These are phyloP conservation scores for Tricholoma hemisulphureum DNA, from an alignment of 768 basidiomycete genomes.

Conservation along the genomic window DNA sequence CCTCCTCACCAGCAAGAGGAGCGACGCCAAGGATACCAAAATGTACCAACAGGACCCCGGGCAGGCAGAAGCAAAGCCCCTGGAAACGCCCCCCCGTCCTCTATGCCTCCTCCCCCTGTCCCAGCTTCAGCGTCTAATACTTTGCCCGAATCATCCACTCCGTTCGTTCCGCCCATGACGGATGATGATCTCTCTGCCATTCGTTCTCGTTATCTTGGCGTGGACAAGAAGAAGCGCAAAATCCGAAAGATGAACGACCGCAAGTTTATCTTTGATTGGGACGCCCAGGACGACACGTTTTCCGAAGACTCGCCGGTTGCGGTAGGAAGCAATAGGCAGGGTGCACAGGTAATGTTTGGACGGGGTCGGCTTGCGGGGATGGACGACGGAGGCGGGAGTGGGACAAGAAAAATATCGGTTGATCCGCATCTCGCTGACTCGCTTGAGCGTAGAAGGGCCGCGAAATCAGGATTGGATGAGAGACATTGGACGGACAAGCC, in stretches of 20 bases:
- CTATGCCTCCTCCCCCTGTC: slow-evolving; percentile 31
- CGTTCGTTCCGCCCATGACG: slow-evolving; percentile 66
- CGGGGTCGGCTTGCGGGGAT: slow-evolving; percentile 82
- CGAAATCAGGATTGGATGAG: slow-evolving; percentile 83
- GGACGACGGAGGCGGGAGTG: slow-evolving; percentile 67
- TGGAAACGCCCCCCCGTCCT: slow-evolving; percentile 25
- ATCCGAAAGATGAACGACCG: slow-evolving; percentile 93
- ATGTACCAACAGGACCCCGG: slow-evolving; percentile 82
- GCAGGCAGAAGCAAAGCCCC: slow-evolving; percentile 58
- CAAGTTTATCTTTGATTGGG: slow-evolving; percentile 99
- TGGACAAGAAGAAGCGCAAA: slow-evolving; percentile 91
- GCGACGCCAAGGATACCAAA: slow-evolving; percentile 49
- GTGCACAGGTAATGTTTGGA: slow-evolving; percentile 87
- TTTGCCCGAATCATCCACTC: slow-evolving; percentile 32
- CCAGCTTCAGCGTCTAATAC: slow-evolving; percentile 38
- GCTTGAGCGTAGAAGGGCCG: slow-evolving; percentile 79
- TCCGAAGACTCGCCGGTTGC: slow-evolving; percentile 72
- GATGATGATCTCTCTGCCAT: slow-evolving; percentile 79
- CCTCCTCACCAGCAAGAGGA: slow-evolving; percentile 26
- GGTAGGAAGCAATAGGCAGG: slow-evolving; percentile 69
- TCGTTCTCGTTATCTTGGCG: slow-evolving; percentile 91
- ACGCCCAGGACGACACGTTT: slow-evolving; percentile 92
- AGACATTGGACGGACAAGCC: slow-evolving; percentile 98
- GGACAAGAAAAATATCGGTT: slow-evolving; percentile 33
- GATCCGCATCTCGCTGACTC: slow-evolving; percentile 69